Evolutionary conservation across 2,329 filamentous ascomycete genomes (phyloP).

Genomic region (Xylaria sp.): DNA sequence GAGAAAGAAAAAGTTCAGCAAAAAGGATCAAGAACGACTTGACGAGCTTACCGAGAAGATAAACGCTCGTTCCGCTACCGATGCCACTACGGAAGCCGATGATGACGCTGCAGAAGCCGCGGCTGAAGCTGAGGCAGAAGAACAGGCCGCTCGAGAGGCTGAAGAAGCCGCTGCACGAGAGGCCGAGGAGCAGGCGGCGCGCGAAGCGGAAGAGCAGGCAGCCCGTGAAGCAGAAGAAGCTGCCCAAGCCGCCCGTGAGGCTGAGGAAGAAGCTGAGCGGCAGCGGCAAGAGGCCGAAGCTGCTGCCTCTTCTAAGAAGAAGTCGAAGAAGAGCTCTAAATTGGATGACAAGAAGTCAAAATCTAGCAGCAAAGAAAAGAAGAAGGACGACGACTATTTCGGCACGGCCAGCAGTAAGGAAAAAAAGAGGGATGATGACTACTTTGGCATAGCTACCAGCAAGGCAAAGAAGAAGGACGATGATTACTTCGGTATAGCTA

Average conservation of each 20-base stretch:
- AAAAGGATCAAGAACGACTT: conserved; percentile 25
- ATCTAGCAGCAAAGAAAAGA: conserved; percentile 46
- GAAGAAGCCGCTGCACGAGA: conserved; percentile 35
- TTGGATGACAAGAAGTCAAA: conserved; percentile 53
- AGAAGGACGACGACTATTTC: conserved; percentile 33
- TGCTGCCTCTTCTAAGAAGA: conserved; percentile 50
- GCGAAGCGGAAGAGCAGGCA: conserved; percentile 40
- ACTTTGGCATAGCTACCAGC: too few species aligned
- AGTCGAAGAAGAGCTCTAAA: conserved; percentile 51
- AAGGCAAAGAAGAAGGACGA: too few species aligned
- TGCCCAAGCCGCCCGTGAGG: conserved; percentile 43
- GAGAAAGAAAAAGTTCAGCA: conserved; percentile 23
- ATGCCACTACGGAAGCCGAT: not conserved
- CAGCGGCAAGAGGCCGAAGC: conserved; percentile 50
- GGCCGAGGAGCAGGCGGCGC: conserved; percentile 39
- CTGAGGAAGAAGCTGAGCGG: conserved; percentile 44
- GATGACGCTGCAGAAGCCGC: conserved; percentile 41
- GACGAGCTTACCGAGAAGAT: conserved; percentile 33
- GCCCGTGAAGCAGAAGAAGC: conserved; percentile 45
- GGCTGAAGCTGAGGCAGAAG: conserved; percentile 43
- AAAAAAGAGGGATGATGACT: conserved; percentile 16
- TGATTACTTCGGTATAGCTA: too few species aligned
- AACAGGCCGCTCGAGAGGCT: conserved; percentile 36
- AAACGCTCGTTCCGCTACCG: conserved; percentile 22
- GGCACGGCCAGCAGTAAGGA: too few species aligned